A percentile compares a stretch with the other conserved stretches of the same genome.
Evolutionary conservation across 2,329 filamentous ascomycete species (phyloP).

Genomic region (Akanthomyces muscarius): DNA sequence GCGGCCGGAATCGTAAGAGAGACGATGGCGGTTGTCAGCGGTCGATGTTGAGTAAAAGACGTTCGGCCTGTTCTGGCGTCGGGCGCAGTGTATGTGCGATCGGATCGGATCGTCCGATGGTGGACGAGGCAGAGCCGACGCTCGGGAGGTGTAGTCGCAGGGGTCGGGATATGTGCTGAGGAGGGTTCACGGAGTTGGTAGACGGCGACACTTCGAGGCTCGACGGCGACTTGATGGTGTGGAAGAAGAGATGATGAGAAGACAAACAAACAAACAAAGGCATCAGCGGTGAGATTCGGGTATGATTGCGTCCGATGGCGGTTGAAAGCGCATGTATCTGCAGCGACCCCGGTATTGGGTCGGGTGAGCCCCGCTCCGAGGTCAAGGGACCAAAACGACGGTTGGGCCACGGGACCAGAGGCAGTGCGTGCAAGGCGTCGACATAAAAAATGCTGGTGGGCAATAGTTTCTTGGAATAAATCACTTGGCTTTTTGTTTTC

Average conservation of each 20-base stretch:
- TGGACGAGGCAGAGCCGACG: neutral
- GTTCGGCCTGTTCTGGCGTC: neutral
- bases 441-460: too few relatives aligned
- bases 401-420: slow-evolving; percentile 5
- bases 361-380: slow-evolving; percentile 4
- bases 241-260: neutral
- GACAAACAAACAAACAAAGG: neutral
- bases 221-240: neutral
- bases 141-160: neutral
- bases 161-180: neutral
- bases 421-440: neutral
- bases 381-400: slow-evolving; percentile 11
- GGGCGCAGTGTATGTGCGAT: neutral
- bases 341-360: neutral
- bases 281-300: neutral
- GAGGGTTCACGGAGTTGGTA: neutral
- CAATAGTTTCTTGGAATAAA: neutral
- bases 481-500: neutral
- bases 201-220: neutral
- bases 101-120: neutral
- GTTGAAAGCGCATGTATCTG: neutral
- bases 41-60: neutral
- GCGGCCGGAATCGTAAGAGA: neutral
- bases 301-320: neutral
- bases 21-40: neutral